phyloP scores from a whole-genome alignment of 78 protist species.

The Diacronema lutheri region DNA sequence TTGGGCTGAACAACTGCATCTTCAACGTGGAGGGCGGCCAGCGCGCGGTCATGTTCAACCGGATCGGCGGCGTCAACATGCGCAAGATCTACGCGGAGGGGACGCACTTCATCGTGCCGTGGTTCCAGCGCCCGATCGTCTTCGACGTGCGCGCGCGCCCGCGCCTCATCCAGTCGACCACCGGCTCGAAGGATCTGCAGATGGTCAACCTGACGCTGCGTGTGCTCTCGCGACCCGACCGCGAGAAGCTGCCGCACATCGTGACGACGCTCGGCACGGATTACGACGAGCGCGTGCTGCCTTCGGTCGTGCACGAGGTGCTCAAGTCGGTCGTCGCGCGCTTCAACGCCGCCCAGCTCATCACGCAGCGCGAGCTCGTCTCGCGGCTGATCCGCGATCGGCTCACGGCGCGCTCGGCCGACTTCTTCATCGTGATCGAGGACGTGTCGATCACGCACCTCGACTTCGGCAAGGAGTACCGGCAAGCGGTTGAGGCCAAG shows the following conservation, averaged over 20 bases:
- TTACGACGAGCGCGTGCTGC: constrained; percentile 75
- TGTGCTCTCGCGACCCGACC: constrained; percentile 62
- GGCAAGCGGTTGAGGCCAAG: constrained; percentile 91
- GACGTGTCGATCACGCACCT: constrained; percentile 85
- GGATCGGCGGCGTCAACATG: constrained; percentile 45
- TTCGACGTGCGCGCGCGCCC: constrained; percentile 71
- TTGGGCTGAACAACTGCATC: not conserved
- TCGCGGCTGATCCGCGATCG: not conserved
- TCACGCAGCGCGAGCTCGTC: constrained; percentile 48
- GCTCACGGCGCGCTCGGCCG: constrained; percentile 73
- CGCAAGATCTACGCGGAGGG: constrained; percentile 29
- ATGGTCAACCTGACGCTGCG: constrained; percentile 72
- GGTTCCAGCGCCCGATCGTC: constrained; percentile 38
- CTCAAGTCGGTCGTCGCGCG: constrained; percentile 83
- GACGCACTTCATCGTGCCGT: constrained; percentile 54
- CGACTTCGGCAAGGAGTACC: constrained; percentile 86
- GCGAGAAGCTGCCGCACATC: constrained; percentile 39
- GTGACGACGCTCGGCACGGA: constrained; percentile 62
- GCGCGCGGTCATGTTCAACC: constrained; percentile 67
- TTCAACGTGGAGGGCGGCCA: constrained; percentile 64
- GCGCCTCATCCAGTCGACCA: constrained; percentile 36
- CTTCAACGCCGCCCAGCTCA: constrained; percentile 92
- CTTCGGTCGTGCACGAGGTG: constrained; percentile 89
- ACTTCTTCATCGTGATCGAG: constrained; percentile 82
- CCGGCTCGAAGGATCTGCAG: constrained; percentile 70